Base-by-base conservation (phyloP, 2,329 filamentous ascomycete genomes). In the Calonectria henricotiae region DNA sequence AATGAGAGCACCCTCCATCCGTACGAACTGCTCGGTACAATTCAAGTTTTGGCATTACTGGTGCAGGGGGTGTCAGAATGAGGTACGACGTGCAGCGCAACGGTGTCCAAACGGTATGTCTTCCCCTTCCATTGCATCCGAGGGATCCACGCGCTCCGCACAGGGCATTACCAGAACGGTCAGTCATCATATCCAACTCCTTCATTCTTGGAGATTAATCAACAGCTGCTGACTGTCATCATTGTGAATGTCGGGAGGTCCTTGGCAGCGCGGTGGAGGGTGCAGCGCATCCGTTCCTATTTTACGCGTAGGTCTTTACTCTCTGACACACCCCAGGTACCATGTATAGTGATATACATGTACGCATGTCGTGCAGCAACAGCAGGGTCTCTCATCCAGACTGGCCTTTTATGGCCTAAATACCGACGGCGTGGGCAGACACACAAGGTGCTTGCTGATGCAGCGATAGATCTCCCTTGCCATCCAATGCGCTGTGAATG, bases 381-480 rank as follows among this genome's bases (percentile, higher is more conserved):
- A 78, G 76, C 73, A 71, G 71, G 70, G 62, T 49, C 69, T 69
- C 54, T 76, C 74, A 68, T 74, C 72, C 75, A 75, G 71, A 64
- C 69, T 51, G 49, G 49, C 49, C 20, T 54, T 35, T 54, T 51
- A 54, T 76, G 69, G 61, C 68, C 72, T 70, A 69, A 70, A 69
- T 77, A 75, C 76, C 76, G 76, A 78, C 76, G 74, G 78, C 76
- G 72, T 78, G 76, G 76, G 74, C 74, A 61, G 74, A 70, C 65
- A 68, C 64, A 76, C 20, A 20, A 66, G 71, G 73, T 23, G 71
- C 69, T 70, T 77, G 60, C 73, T 69, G 71, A 68, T 61, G 66
- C 71, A 55, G 70, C 75, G 72, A 69, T 73, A 77, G 73, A 76
- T 76, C 74, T 73, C 71, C 69, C 58, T 78, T 68, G 69, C 67